Evolutionary conservation across 2,329 filamentous ascomycete genomes (phyloP).

Genomic region (Apiospora koreana): DNA sequence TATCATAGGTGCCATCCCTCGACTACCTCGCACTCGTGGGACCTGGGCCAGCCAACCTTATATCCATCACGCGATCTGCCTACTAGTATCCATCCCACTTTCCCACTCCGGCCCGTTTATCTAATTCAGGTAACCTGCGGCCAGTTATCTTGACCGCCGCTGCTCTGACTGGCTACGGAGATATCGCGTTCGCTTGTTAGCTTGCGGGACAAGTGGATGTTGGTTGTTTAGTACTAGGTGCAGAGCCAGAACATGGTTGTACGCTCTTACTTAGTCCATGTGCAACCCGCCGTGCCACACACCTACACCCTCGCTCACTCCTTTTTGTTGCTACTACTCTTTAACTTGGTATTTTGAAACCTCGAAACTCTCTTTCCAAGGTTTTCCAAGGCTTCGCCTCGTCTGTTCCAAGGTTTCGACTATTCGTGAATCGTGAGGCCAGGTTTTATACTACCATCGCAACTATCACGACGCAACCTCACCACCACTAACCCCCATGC

Average conservation of each 20-base stretch:
- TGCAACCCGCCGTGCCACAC: background rate
- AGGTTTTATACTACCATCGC: background rate
- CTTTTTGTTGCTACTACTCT: background rate
- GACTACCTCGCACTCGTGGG: background rate
- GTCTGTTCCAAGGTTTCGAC: background rate
- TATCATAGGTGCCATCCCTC: background rate
- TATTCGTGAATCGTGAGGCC: background rate
- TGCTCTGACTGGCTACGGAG: background rate
- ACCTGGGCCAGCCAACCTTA: constrained; percentile 4
- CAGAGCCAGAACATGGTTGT: background rate
- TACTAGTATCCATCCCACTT: background rate
- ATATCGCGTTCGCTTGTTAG: constrained; percentile 7
- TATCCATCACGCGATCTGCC: constrained; percentile 5
- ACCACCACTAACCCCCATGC: background rate
- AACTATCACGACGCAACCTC: background rate
- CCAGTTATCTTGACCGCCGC: background rate
- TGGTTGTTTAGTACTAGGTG: background rate
- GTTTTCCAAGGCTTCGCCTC: background rate
- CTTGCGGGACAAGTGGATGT: background rate
- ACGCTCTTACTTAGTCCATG: constrained; percentile 2
- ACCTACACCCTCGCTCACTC: background rate
- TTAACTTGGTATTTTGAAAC: background rate
- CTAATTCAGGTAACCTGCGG: constrained; percentile 3
- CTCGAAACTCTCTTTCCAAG: background rate
- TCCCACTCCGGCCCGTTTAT: background rate